Conservation (phyloP, 768 basidiomycete species). For the Pleurotus ostreatus region DNA sequence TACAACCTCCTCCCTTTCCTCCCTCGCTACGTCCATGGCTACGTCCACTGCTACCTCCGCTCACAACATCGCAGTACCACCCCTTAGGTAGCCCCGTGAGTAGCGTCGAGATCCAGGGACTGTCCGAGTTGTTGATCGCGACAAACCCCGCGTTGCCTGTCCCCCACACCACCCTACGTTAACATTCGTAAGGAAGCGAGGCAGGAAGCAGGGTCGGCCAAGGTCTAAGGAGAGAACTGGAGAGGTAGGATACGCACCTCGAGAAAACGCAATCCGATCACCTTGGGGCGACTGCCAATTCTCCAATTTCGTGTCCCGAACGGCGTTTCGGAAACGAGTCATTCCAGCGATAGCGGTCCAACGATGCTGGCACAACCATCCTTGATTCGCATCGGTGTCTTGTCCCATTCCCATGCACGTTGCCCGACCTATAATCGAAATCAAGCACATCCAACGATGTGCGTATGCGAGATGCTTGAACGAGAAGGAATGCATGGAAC, state of each 20-base stretch:
- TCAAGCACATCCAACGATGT: background rate
- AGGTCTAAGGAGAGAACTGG: background rate
- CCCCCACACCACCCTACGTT: background rate
- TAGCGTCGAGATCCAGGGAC: conserved; percentile 38
- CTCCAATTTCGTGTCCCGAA: conserved; percentile 32
- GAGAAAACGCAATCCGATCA: conserved; percentile 45
- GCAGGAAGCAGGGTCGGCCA: background rate
- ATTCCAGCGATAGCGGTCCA: conserved; percentile 54
- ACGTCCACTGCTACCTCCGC: conserved; percentile 18
- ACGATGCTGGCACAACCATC: conserved; percentile 67
- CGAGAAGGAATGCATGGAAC: background rate
- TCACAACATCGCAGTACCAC: conserved; percentile 46
- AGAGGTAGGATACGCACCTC: conserved; percentile 26
- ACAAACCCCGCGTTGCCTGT: conserved; percentile 42
- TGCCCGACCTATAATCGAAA: conserved; percentile 20
- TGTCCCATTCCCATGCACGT: conserved; percentile 34
- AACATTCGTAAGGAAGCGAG: background rate
- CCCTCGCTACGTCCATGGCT: too few species aligned
- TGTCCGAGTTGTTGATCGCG: conserved; percentile 46
- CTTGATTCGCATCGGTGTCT: conserved; percentile 41
- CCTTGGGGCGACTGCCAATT: conserved; percentile 31
- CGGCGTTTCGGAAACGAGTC: conserved; percentile 60
- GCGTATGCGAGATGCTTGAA: too few species aligned
- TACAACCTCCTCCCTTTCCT: too few species aligned
- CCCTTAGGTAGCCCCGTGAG: conserved; percentile 40